Conservation (phyloP, 805 yeast species). For the Ogataea neopini region DNA sequence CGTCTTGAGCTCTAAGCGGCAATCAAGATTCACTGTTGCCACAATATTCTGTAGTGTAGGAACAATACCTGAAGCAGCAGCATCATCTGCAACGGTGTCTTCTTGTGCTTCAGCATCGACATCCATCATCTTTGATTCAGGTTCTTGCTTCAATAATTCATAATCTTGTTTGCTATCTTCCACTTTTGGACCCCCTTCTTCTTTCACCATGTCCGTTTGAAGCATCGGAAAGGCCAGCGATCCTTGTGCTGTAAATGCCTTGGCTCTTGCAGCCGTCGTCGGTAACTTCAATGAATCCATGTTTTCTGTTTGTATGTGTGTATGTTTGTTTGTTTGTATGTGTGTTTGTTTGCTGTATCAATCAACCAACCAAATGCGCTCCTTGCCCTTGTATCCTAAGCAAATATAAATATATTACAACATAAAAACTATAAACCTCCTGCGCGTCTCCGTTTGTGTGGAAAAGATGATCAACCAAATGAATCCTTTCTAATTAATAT, state of each 20-base stretch:
- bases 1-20: constrained; percentile 93
- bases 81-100: constrained; percentile 49
- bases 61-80: constrained; percentile 90
- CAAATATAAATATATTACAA: constrained; percentile 16
- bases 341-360: constrained; percentile 7
- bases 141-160: constrained; percentile 24
- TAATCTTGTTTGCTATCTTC: constrained; percentile 22
- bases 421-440: constrained; percentile 20
- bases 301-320: constrained; percentile 2
- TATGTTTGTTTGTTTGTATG: constrained; percentile 12
- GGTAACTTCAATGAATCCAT: constrained; percentile 80
- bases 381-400: constrained; percentile 9
- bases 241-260: constrained; percentile 66
- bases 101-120: constrained; percentile 20
- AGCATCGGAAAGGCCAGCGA: constrained; percentile 66
- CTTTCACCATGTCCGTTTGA: constrained; percentile 30
- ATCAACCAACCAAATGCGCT: constrained; percentile 6
- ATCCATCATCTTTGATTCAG: constrained; percentile 36
- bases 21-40: constrained; percentile 95
- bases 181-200: constrained; percentile 17
- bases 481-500: constrained; percentile 27
- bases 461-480: constrained; percentile 33
- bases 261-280: constrained; percentile 75
- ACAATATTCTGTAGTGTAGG: constrained; percentile 96
- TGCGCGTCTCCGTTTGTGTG: constrained; percentile 8